These are phyloP conservation scores for Aspergillus luchuensis DNA, from an alignment of 2,329 filamentous ascomycete species.

Conservation along the genomic window DNA sequence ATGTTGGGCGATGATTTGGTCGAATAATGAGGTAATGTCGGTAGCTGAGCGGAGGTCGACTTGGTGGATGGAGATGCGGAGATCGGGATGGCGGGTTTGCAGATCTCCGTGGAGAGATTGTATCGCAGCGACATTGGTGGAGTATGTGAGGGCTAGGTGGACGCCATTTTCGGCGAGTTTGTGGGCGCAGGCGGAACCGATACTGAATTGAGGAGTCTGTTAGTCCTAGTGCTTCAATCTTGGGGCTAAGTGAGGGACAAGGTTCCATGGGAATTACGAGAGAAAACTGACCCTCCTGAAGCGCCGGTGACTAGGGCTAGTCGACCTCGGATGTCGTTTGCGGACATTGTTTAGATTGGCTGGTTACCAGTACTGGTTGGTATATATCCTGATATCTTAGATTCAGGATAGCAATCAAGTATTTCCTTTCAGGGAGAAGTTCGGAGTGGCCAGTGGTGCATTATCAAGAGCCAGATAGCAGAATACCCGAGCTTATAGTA, in stretches of 20 bases:
- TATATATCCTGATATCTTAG: too few species aligned
- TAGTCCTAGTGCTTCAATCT: not conserved
- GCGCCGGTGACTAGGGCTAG: conserved; percentile 63
- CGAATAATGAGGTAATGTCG: conserved; percentile 57
- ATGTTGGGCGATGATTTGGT: conserved; percentile 57
- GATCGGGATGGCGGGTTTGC: conserved; percentile 32
- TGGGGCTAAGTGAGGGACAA: too few species aligned
- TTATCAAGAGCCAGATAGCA: too few species aligned
- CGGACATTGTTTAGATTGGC: conserved; percentile 14
- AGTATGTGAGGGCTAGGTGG: conserved; percentile 63
- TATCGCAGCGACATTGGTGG: conserved; percentile 52
- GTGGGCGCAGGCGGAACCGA: conserved; percentile 60
- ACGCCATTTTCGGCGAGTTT: conserved; percentile 56
- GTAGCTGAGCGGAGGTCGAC: conserved; percentile 60
- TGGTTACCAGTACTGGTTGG: too few species aligned
- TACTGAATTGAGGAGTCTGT: conserved; percentile 46
- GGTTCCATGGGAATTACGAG: not conserved
- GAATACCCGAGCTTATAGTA: too few species aligned
- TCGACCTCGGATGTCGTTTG: conserved; percentile 54
- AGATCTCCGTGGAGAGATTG: conserved; percentile 49
- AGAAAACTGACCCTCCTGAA: conserved; percentile 55
- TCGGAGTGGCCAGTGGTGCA: too few species aligned
- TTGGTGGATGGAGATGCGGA: conserved; percentile 57
- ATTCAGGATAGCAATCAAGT: too few species aligned
- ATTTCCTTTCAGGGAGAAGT: too few species aligned